Evolutionary conservation across 139 green algal genomes (phyloP).

Genomic region (Pedinophyceae sp.): DNA sequence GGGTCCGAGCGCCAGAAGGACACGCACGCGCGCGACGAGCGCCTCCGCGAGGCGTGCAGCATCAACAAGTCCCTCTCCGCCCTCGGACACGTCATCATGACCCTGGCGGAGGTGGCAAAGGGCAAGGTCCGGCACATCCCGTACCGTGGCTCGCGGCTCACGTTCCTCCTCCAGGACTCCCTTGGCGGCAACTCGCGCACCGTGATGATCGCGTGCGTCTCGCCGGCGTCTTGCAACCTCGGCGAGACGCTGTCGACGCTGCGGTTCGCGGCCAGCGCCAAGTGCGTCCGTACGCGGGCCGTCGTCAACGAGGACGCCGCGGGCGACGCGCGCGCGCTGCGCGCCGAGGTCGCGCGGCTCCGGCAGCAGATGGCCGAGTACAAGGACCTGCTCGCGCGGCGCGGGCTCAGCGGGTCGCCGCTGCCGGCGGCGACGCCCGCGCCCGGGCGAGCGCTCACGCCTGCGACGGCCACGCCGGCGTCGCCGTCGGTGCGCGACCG

Average conservation of each 20-base stretch:
- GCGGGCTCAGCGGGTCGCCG: no score
- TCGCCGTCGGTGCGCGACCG: no score
- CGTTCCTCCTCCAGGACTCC: slow-evolving; percentile 91
- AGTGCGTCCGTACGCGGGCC: slow-evolving; percentile 79
- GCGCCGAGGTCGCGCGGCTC: slow-evolving; percentile 3
- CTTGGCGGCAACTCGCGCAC: slow-evolving; percentile 91
- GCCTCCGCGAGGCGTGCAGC: slow-evolving; percentile 73
- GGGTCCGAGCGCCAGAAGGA: slow-evolving; percentile 73
- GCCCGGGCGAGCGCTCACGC: no score
- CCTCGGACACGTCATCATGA: slow-evolving; percentile 82
- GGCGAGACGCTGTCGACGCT: slow-evolving; percentile 86
- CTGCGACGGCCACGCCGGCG: no score
- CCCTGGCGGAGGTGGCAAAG: slow-evolving; percentile 53
- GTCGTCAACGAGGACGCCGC: slow-evolving; percentile 45
- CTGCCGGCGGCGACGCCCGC: no score
- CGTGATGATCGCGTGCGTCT: slow-evolving; percentile 78
- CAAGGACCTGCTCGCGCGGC: no score
- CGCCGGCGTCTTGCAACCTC: slow-evolving; percentile 39
- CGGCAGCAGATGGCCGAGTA: slow-evolving; percentile 1
- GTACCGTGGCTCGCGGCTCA: slow-evolving; percentile 91
- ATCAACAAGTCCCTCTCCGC: slow-evolving; percentile 94
- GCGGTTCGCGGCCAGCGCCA: slow-evolving; percentile 69
- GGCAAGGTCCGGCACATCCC: slow-evolving; percentile 57
- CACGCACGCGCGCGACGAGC: slow-evolving; percentile 52
- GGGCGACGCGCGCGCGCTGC: slow-evolving; percentile 34